Conservation (phyloP, 768 basidiomycete genomes). For the Dioszegia aurantiaca region DNA sequence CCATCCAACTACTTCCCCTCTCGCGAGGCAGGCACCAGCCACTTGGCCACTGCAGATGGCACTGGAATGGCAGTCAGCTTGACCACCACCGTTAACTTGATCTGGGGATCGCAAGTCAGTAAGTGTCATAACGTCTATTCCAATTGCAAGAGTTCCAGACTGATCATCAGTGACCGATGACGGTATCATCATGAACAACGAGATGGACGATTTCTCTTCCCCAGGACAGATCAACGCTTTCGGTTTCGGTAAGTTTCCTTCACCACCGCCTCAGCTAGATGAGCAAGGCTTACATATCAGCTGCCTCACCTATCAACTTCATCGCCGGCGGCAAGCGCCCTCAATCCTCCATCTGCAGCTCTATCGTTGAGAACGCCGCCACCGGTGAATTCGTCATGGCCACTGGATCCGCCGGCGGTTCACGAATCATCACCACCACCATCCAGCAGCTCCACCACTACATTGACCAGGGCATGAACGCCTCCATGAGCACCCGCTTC, state of each 20-base stretch:
- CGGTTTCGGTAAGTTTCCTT: constrained; percentile 44
- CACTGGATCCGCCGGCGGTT: constrained; percentile 54
- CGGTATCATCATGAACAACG: constrained; percentile 47
- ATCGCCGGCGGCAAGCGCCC: constrained; percentile 53
- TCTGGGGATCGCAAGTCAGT: constrained; percentile 35
- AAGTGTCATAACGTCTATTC: constrained; percentile 17
- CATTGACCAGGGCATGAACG: constrained; percentile 50
- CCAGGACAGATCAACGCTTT: constrained; percentile 46
- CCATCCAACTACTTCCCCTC: constrained; percentile 46
- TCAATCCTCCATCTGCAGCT: constrained; percentile 45
- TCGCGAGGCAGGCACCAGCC: constrained; percentile 53
- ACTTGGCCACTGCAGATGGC: constrained; percentile 53
- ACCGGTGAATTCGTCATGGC: constrained; percentile 52
- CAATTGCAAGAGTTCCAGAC: background rate
- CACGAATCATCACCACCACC: constrained; percentile 53
- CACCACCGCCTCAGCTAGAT: too few species aligned
- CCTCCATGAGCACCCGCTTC: constrained; percentile 14
- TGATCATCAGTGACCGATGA: constrained; percentile 32
- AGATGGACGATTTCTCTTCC: constrained; percentile 47
- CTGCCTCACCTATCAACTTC: constrained; percentile 53
- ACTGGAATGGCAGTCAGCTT: constrained; percentile 46
- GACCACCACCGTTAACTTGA: constrained; percentile 48
- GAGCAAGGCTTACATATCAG: background rate
- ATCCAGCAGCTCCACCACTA: constrained; percentile 53
- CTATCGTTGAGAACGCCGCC: constrained; percentile 53